Evolutionary conservation across 1,284 basidiomycete genomes (phyloP).

Genomic region (Microbotryomycetes sp.): DNA sequence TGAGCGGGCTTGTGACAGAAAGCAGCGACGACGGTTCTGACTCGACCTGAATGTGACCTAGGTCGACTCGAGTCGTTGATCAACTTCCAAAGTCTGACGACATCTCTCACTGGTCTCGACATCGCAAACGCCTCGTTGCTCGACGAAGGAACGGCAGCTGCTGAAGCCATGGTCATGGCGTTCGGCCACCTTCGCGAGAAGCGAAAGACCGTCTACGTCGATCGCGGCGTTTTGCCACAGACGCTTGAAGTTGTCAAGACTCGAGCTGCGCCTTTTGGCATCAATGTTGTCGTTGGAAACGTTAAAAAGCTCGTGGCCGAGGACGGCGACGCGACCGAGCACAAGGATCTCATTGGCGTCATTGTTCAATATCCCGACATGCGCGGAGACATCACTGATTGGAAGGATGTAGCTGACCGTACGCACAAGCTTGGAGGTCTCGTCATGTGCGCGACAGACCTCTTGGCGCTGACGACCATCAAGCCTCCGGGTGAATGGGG

Average conservation of each 20-base stretch:
- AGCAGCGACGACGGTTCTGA: slow-evolving; percentile 9
- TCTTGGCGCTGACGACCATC: slow-evolving; percentile 85
- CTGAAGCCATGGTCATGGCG: slow-evolving; percentile 85
- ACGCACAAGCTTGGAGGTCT: slow-evolving; percentile 72
- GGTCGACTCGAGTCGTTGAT: slow-evolving; percentile 91
- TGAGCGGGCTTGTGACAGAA: too few species aligned
- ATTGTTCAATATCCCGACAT: slow-evolving; percentile 83
- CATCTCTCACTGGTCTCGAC: slow-evolving; percentile 87
- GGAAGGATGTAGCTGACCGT: slow-evolving; percentile 56
- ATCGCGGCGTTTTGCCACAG: slow-evolving; percentile 72
- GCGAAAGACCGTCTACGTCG: slow-evolving; percentile 69
- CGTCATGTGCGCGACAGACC: slow-evolving; percentile 80
- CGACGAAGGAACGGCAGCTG: slow-evolving; percentile 70
- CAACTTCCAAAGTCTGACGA: slow-evolving; percentile 96
- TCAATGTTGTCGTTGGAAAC: slow-evolving; percentile 66
- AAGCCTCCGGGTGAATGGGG: slow-evolving; percentile 98
- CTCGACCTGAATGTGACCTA: slow-evolving; percentile 37
- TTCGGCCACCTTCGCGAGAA: slow-evolving; percentile 62
- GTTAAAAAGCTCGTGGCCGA: slow-evolving; percentile 44
- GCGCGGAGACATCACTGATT: slow-evolving; percentile 76
- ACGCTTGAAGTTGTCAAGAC: slow-evolving; percentile 78
- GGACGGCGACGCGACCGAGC: slow-evolving; percentile 45
- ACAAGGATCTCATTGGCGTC: slow-evolving; percentile 68
- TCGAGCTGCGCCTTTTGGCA: slow-evolving; percentile 82
- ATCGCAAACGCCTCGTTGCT: slow-evolving; percentile 90